These are phyloP conservation scores for Melocanna baccifera DNA, from an alignment of 176 grass and related monocot genomes.

Conservation along the genomic window DNA sequence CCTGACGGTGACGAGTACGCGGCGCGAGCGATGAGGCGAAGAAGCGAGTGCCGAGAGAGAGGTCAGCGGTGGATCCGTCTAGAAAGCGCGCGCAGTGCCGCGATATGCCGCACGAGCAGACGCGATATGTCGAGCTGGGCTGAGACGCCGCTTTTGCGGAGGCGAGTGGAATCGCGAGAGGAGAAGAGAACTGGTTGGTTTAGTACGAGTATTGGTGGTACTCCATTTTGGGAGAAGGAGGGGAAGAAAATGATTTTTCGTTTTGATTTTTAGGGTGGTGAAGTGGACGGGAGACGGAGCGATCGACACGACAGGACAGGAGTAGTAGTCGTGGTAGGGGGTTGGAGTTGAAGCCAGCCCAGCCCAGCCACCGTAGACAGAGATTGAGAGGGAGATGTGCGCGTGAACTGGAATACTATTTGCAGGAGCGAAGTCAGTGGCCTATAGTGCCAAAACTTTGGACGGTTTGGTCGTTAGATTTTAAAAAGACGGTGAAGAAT, in stretches of 20 bases:
- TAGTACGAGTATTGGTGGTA: not conserved
- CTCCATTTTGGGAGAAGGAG: too few species aligned
- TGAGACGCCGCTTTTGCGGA: not conserved
- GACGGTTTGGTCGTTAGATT: too few species aligned
- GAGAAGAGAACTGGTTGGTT: not conserved
- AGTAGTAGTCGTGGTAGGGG: not conserved
- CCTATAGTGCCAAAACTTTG: too few species aligned
- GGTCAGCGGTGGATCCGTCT: not conserved
- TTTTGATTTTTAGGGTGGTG: not conserved
- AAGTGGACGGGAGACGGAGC: constrained; percentile 42
- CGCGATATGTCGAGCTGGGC: not conserved
- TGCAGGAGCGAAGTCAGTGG: too few species aligned
- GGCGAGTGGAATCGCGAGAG: not conserved
- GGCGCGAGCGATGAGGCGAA: too few species aligned
- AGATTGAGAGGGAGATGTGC: too few species aligned
- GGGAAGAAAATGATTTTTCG: not conserved
- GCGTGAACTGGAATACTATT: too few species aligned
- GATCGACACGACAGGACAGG: constrained; percentile 37
- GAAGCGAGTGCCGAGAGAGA: too few species aligned
- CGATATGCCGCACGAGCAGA: too few species aligned
- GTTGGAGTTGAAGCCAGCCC: not conserved
- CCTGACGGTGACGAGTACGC: too few species aligned
- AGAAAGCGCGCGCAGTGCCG: not conserved
- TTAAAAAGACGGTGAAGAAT: too few species aligned
- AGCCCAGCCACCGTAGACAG: not conserved